These are phyloP conservation scores for Macrocybe gigantea DNA, from an alignment of 768 basidiomycete genomes.

Conservation along the genomic window DNA sequence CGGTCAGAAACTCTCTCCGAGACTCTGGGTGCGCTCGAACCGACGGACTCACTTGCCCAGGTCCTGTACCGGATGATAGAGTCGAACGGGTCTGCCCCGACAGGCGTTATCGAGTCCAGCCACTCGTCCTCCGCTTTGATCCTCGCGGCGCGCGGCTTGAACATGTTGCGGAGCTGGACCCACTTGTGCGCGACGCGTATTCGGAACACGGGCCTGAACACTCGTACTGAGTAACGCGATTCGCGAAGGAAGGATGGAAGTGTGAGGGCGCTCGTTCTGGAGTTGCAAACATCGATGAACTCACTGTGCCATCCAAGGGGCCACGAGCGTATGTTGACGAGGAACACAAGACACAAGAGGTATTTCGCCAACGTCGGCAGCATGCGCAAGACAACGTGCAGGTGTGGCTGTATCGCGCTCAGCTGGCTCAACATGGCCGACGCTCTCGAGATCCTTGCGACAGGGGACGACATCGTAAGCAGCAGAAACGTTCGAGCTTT, in stretches of 20 bases:
- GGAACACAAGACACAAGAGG: slow-evolving; percentile 38
- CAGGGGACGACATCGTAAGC: too few relatives aligned
- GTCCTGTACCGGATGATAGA: slow-evolving; percentile 31
- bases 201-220: slow-evolving; percentile 42
- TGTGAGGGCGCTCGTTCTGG: neutral
- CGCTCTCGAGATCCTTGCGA: too few relatives aligned
- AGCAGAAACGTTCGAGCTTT: too few relatives aligned
- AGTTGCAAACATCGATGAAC: neutral
- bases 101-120: slow-evolving; percentile 41
- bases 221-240: slow-evolving; percentile 33
- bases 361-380: slow-evolving; percentile 27
- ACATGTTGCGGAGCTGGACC: slow-evolving; percentile 28
- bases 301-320: slow-evolving; percentile 63
- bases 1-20: neutral
- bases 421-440: too few relatives aligned
- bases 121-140: slow-evolving; percentile 32
- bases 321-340: slow-evolving; percentile 56
- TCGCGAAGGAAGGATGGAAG: neutral
- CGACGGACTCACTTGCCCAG: slow-evolving; percentile 52
- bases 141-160: slow-evolving; percentile 27
- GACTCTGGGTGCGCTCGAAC: neutral
- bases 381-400: too few relatives aligned
- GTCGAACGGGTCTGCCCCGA: slow-evolving; percentile 55
- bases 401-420: too few relatives aligned
- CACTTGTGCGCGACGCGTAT: slow-evolving; percentile 25